phyloP scores from a whole-genome alignment of 2,329 filamentous ascomycete species.

The Albophoma yamanashiensis region DNA sequence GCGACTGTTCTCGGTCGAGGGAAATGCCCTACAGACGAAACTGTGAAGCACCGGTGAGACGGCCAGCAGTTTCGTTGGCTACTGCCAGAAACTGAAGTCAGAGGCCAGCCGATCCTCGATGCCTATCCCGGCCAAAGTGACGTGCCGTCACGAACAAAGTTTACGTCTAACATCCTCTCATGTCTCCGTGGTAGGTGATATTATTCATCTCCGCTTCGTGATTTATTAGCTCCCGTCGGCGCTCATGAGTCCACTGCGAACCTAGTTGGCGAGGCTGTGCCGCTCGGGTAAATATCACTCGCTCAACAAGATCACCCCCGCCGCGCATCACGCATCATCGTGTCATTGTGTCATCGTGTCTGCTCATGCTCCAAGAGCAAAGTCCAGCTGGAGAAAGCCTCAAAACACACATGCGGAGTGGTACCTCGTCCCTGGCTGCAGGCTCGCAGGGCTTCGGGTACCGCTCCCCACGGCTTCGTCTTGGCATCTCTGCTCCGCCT shows the following conservation, averaged over 20 bases:
- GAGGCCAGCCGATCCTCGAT: not conserved
- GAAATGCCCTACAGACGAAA: not conserved
- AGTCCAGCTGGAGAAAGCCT: not conserved
- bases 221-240: not conserved
- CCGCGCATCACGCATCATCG: not conserved
- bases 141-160: not conserved
- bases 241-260: not conserved
- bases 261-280: not conserved
- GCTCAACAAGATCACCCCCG: not conserved
- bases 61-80: not conserved
- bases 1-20: not conserved
- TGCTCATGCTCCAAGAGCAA: not conserved
- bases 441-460: not conserved
- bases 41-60: not conserved
- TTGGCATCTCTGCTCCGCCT: not conserved
- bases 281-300: not conserved
- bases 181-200: not conserved
- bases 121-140: not conserved
- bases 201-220: not conserved
- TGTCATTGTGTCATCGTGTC: not conserved
- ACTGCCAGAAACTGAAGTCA: not conserved
- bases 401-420: not conserved
- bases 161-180: not conserved
- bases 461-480: not conserved
- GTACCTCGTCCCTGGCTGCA: not conserved